Conservation (phyloP, 331 rosid genomes). For the Ulmus americana region DNA sequence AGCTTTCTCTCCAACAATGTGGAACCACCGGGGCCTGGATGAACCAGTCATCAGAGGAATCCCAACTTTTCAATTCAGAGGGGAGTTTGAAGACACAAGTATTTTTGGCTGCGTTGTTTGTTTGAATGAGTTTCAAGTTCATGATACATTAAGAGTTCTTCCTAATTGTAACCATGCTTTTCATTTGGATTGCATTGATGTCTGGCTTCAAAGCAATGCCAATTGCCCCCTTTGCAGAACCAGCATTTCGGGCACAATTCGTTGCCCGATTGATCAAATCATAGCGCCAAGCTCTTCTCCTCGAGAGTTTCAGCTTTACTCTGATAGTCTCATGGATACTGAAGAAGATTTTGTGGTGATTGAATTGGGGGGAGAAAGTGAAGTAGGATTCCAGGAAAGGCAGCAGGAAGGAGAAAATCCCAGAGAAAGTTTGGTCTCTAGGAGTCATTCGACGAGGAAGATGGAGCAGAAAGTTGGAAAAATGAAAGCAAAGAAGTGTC, state of each 20-base stretch:
- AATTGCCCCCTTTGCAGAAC: conserved; percentile 82
- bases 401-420: conserved; percentile 26
- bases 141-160: conserved; percentile 48
- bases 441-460: conserved; percentile 33
- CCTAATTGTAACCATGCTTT: conserved; percentile 64
- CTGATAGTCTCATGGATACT: conserved; percentile 33
- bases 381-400: conserved; percentile 20
- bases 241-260: conserved; percentile 35
- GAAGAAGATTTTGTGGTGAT: conserved; percentile 62
- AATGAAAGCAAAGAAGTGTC: conserved; percentile 37
- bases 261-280: conserved; percentile 29
- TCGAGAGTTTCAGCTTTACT: conserved; percentile 42
- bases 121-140: conserved; percentile 51
- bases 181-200: conserved; percentile 72
- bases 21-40: conserved; percentile 45
- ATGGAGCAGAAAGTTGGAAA: conserved; percentile 24
- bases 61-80: conserved; percentile 49
- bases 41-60: conserved; percentile 48
- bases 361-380: conserved; percentile 45
- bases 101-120: conserved; percentile 58
- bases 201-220: conserved; percentile 68
- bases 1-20: conserved; percentile 45
- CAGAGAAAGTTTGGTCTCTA: conserved; percentile 16
- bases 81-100: conserved; percentile 19
- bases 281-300: conserved; percentile 68